These are phyloP conservation scores for Kalaharituber pfeilii DNA, from an alignment of 2,329 filamentous ascomycete genomes.

Conservation along the genomic window DNA sequence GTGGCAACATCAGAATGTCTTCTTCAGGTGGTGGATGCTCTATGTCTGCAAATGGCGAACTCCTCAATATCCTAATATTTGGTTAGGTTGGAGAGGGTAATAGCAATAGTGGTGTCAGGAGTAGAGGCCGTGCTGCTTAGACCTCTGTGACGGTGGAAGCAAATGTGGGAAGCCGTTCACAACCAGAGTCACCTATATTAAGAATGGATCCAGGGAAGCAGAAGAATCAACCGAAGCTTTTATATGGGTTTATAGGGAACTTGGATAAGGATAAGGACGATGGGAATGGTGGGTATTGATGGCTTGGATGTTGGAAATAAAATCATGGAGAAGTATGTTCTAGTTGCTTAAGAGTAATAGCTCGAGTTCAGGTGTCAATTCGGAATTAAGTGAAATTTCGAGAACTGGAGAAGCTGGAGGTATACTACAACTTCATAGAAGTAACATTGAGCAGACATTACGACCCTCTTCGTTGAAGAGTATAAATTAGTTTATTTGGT, in stretches of 20 bases:
- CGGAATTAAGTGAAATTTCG: not conserved
- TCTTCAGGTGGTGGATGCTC: too few relatives aligned
- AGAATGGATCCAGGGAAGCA: not conserved
- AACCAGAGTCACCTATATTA: not conserved
- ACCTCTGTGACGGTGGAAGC: not conserved
- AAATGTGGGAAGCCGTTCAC: not conserved
- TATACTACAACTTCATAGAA: not conserved
- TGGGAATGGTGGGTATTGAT: not conserved
- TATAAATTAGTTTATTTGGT: too few relatives aligned
- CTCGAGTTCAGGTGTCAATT: too few relatives aligned
- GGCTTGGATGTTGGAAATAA: not conserved
- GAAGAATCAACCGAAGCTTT: not conserved
- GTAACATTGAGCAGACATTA: not conserved
- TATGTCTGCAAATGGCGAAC: slow-evolving; percentile 12
- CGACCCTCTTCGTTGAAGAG: slow-evolving; percentile 12
- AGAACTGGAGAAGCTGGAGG: not conserved
- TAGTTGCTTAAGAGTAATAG: slow-evolving; percentile 6
- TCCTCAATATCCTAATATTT: slow-evolving; percentile 22
- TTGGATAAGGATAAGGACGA: slow-evolving; percentile 11
- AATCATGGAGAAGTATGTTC: slow-evolving; percentile 15
- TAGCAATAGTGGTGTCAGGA: not conserved
- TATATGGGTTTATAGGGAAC: slow-evolving; percentile 11
- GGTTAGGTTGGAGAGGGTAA: slow-evolving; percentile 9
- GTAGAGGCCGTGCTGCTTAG: not conserved
- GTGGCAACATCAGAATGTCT: too few relatives aligned